phyloP scores from a whole-genome alignment of 2,329 filamentous ascomycete species.

The Diplodia intermedia region DNA sequence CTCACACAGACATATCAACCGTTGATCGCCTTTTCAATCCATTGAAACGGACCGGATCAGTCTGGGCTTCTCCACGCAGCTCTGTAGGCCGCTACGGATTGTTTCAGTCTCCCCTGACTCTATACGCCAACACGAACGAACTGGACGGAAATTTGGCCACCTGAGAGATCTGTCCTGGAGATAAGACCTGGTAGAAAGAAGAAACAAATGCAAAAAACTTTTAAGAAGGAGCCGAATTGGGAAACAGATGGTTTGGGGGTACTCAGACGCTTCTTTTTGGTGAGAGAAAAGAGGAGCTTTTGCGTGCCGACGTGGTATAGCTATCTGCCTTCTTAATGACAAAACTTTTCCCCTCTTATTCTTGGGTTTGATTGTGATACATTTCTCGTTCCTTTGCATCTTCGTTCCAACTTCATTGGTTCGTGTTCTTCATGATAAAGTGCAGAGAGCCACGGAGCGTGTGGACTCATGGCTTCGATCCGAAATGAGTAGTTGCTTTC shows the following conservation, averaged over 20 bases:
- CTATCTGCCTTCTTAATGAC: constrained; percentile 20
- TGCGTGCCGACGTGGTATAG: background rate
- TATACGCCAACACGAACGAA: background rate
- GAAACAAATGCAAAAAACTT: constrained; percentile 4
- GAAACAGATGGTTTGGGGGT: background rate
- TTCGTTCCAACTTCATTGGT: background rate
- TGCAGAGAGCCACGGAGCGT: background rate
- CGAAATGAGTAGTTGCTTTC: background rate
- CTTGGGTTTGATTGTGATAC: background rate
- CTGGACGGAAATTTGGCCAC: background rate
- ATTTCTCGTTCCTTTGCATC: background rate
- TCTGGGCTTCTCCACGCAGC: constrained; percentile 36
- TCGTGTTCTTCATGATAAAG: background rate
- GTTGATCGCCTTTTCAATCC: constrained; percentile 42
- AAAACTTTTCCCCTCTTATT: background rate
- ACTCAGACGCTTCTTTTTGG: background rate
- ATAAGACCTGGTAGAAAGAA: constrained; percentile 31
- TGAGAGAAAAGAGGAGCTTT: background rate
- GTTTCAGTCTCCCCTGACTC: background rate
- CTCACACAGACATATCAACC: constrained; percentile 34
- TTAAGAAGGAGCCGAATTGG: constrained; percentile 16
- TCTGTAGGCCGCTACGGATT: constrained; percentile 4
- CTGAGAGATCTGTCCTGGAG: background rate
- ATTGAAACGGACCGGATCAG: constrained; percentile 41
- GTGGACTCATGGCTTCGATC: no score